Percentiles rank a stretch among this genome's conserved stretches.
Evolutionary conservation across 177 flowering plant genomes (phyloP).

Genomic region (Telopea speciosissima): DNA sequence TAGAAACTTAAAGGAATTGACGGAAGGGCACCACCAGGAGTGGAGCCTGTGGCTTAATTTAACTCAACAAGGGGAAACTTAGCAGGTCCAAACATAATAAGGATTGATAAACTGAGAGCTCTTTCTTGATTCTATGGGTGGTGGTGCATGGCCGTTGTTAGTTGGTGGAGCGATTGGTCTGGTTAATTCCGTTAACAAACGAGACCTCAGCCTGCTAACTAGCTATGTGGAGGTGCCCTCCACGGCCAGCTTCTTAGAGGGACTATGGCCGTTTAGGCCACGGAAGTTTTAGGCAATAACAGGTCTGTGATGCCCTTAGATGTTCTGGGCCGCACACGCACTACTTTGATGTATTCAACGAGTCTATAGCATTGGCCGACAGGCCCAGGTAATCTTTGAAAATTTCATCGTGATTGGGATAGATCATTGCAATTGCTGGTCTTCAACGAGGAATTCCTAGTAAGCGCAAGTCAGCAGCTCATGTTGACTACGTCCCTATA

Average conservation of each 20-base stretch:
- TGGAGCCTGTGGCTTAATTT: too few species aligned
- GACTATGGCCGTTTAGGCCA: constrained; percentile 30
- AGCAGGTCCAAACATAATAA: too few species aligned
- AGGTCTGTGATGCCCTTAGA: constrained; percentile 38
- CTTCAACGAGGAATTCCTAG: neutral
- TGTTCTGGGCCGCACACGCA: constrained; percentile 36
- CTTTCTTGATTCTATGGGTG: too few species aligned
- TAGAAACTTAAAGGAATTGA: neutral
- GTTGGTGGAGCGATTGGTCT: constrained; percentile 6
- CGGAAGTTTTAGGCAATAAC: constrained; percentile 34
- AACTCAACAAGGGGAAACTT: too few species aligned
- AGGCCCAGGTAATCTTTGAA: constrained; percentile 15
- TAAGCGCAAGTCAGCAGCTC: too few species aligned
- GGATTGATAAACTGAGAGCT: too few species aligned
- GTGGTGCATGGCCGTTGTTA: too few species aligned
- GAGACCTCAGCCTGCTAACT: constrained; percentile 30
- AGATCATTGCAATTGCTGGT: neutral
- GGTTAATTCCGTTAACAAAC: constrained; percentile 33
- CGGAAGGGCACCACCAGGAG: too few species aligned
- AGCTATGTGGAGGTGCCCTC: constrained; percentile 25
- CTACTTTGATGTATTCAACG: constrained; percentile 42
- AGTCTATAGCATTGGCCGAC: constrained; percentile 42
- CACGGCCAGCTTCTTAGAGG: constrained; percentile 27
- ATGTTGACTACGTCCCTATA: too few species aligned
- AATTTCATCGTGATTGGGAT: neutral